phyloP scores from a whole-genome alignment of 306 rosid species.

The Astragalus membranaceus region DNA sequence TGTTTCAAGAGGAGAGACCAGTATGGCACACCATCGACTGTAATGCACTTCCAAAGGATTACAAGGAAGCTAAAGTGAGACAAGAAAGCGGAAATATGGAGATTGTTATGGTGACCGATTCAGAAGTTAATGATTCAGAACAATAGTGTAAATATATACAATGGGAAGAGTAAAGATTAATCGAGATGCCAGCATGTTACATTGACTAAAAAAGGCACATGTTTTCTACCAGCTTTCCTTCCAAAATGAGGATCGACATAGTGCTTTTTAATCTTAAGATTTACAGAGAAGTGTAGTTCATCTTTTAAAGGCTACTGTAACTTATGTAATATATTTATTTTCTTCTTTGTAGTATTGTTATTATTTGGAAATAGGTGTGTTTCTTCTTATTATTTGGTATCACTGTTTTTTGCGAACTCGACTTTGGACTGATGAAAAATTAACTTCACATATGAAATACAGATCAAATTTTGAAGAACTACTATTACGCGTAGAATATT shows the following conservation, averaged over 20 bases:
- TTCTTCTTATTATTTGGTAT: not conserved
- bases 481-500: too few species aligned
- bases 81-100: slow-evolving; percentile 26
- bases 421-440: too few species aligned
- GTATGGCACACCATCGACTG: slow-evolving; percentile 83
- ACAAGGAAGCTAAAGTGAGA: slow-evolving; percentile 38
- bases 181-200: not conserved
- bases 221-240: not conserved
- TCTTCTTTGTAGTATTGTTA: not conserved
- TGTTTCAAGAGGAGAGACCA: slow-evolving; percentile 91
- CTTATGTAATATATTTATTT: not conserved
- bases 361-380: not conserved
- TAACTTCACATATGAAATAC: too few species aligned
- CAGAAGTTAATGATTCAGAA: slow-evolving; percentile 42
- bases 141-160: slow-evolving; percentile 31
- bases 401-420: not conserved
- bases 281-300: not conserved
- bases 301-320: not conserved
- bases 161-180: not conserved
- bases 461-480: too few species aligned
- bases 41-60: slow-evolving; percentile 57
- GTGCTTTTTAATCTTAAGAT: not conserved
- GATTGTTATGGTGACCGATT: slow-evolving; percentile 52
- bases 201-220: not conserved
- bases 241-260: not conserved